Evolutionary conservation across 768 basidiomycete species (phyloP), one percentile per base, ranked within the genome.

Genomic region (Boletus fagicola): DNA sequence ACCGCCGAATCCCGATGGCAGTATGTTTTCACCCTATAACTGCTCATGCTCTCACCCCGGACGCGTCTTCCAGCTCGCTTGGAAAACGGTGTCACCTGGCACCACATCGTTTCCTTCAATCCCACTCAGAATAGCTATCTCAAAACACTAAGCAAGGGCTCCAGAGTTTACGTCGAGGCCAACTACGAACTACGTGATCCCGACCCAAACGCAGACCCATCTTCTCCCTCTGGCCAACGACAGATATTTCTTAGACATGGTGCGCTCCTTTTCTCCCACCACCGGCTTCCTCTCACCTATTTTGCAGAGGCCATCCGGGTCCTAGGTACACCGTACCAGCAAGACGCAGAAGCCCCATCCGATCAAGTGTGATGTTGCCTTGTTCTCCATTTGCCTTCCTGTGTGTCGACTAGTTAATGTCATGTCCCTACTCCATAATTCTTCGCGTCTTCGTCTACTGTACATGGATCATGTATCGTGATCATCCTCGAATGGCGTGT

Each of bases 221-320:
- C 79, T 49, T 82, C 88, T 1, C 82, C 86, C 31, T 78, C 84
- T 53, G 87, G 85, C 1, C 90, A 92, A 67, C 85, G 89, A 33
- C 90, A 92, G 69, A 87, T 94, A 53, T 88, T 92, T 73, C 78
- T 94, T 40, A 78, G 83, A 67, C 92, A 94, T 61, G 90, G 92
- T 90, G 58, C 40, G 81, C 60, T 13, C 2, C 35, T 36, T 24
- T 6, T 46, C 5, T 28, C 18, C 22, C 12, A 2, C 30, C 12
- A 31, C 31, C 33, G 51, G 3, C 8, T 56, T 48, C 8, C 3
- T 18, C 62, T 67, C 31, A 67, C 49, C 15, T 22, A 38, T 18
- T 35, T n/a, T 51, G 35, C 65, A 88, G 87, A 89, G 69, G 63
- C 60, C 13, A 74, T 89, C 57, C 76, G 81, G 20, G 73, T 88